Conservation (phyloP, 129 eudicot species). For the Silybum marianum region DNA sequence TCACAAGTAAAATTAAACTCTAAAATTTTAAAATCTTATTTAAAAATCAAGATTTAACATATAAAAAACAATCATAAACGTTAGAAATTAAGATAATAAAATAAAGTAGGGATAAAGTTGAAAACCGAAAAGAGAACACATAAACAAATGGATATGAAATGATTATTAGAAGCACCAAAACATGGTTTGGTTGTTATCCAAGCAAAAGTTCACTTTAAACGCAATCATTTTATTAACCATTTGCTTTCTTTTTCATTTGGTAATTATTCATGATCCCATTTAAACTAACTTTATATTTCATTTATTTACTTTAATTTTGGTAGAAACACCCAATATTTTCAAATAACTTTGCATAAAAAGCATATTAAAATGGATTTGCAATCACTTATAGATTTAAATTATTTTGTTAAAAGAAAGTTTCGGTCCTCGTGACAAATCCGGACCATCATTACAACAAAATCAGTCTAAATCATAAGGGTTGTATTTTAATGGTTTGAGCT, state of each 20-base stretch:
- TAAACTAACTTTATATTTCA: not conserved
- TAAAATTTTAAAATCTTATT: no score
- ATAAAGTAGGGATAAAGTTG: not conserved
- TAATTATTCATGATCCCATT: slow-evolving; percentile 8
- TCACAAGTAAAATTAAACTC: no score
- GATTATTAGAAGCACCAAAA: slow-evolving; percentile 24
- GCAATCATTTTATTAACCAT: slow-evolving; percentile 11
- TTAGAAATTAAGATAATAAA: no score
- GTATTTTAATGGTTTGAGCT: no score
- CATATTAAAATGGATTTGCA: no score
- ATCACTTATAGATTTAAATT: not conserved
- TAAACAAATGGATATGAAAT: slow-evolving; percentile 6
- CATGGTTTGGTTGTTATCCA: slow-evolving; percentile 15
- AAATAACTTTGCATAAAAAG: no score
- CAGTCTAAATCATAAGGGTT: no score
- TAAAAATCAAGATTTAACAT: no score
- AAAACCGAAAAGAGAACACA: not conserved
- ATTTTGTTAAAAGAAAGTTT: no score
- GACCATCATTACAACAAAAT: no score
- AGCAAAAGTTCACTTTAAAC: slow-evolving; percentile 22
- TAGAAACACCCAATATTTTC: not conserved
- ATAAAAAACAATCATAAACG: no score
- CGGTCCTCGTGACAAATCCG: no score
- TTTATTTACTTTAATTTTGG: not conserved
- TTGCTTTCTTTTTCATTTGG: not conserved